These are phyloP conservation scores for Simplicillium sp. DNA, from an alignment of 2,329 filamentous ascomycete species.

Conservation along the genomic window DNA sequence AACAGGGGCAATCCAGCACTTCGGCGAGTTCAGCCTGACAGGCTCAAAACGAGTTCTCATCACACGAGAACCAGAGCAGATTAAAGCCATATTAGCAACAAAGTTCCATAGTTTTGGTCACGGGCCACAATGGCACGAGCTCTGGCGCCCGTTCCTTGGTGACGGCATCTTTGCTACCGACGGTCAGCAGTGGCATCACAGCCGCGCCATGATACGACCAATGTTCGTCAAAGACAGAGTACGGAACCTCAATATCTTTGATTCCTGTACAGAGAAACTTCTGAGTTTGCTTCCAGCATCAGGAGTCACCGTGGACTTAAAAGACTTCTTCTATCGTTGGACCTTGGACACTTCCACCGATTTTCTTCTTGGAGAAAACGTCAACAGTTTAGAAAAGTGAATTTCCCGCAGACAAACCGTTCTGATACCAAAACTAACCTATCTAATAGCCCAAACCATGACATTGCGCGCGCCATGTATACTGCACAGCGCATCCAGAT, in stretches of 20 bases:
- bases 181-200: conserved; percentile 40
- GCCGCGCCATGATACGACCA: conserved; percentile 39
- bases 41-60: conserved; percentile 22
- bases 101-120: conserved; percentile 46
- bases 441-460: conserved; percentile 33
- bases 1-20: conserved; percentile 3
- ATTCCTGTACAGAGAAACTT: conserved; percentile 48
- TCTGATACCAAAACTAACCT: conserved; percentile 4
- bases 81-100: conserved; percentile 45
- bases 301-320: conserved; percentile 47
- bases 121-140: conserved; percentile 27
- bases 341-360: conserved; percentile 59
- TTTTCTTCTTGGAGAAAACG: conserved; percentile 54
- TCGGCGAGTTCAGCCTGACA: conserved; percentile 12
- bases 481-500: conserved; percentile 60
- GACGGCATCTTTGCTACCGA: conserved; percentile 47
- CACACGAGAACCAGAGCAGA: conserved; percentile 44
- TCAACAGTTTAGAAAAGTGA: conserved; percentile 32
- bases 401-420: conserved; percentile 4
- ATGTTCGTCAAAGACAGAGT: conserved; percentile 40
- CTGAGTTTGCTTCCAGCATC: conserved; percentile 46
- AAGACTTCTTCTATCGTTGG: conserved; percentile 53
- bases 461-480: conserved; percentile 60
- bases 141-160: conserved; percentile 38
- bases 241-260: conserved; percentile 44